Base-by-base conservation (phyloP, 2,329 filamentous ascomycete genomes). In the Penicillium fuscoglaucum region DNA sequence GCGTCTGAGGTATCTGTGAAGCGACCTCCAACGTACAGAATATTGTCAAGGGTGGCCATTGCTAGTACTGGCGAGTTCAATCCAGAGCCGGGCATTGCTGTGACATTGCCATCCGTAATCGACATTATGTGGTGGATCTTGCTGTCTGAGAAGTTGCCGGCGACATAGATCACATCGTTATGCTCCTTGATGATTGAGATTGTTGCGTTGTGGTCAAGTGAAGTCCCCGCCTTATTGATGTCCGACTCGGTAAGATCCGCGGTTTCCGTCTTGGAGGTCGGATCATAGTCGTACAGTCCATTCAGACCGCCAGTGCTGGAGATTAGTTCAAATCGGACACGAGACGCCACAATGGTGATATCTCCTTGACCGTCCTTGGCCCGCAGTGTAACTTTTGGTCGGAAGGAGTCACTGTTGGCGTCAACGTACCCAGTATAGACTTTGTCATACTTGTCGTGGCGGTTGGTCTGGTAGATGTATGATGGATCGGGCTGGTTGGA, bases 381-480 rank as follows among this genome's bases (percentile, higher is more conserved):
- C 0, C 86, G 83, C 45, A 99, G 78, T 0, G 90, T 96, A 52
- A 99, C 87, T 5, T 85, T 85, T 15, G 93, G 91, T 43, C 87
- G 87, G 80, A 97, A 97, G 21, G 83, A 84, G 61, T 79, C 80
- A 10, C 85, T 88, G 53, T 84, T 87, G 54, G 87, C 87, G 70
- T 98, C 91, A 54, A 99, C 86, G 64, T 87, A 87, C 47, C 93
- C 95, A 64, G 88, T 89, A 76, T 92, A 96, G 58, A 99, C 87
- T 66, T 90, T 87, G 71, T 99, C 95, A 70, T 96, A 98, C 76
- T 99, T 99, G 80, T 98, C 93, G 73, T 88, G 96, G 72, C 96
- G 84, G 77, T 99, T 99, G 19, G 93, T 96, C 75, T 99, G 95
- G 72, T 84, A 96, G 8, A 97, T 78, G 0, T 84, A 82, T 0